These are phyloP conservation scores for Evernia prunastri DNA, from an alignment of 495 filamentous ascomycete species.

Conservation along the genomic window DNA sequence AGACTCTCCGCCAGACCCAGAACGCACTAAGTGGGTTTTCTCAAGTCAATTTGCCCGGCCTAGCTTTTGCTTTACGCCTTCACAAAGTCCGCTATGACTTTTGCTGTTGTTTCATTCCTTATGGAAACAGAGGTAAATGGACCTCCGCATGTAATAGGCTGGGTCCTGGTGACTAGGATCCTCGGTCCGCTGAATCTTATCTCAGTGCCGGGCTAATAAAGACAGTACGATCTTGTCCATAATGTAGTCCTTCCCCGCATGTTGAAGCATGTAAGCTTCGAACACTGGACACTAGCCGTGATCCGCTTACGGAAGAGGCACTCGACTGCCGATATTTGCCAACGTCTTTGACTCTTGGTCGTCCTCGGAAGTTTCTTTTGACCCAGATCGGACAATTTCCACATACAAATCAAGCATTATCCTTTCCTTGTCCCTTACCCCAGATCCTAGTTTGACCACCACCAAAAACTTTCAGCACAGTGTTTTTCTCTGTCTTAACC, in stretches of 20 bases:
- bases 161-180: background rate
- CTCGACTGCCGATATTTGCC: slow-evolving; percentile 6
- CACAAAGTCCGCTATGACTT: background rate
- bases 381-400: background rate
- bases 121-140: background rate
- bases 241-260: background rate
- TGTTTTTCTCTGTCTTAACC: background rate
- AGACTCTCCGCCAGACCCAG: background rate
- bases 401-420: background rate
- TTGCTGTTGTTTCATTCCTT: background rate
- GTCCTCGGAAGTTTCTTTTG: background rate
- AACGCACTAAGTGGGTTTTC: background rate
- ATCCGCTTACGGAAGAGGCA: background rate
- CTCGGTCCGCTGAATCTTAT: background rate
- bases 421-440: background rate
- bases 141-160: slow-evolving; percentile 9
- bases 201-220: background rate
- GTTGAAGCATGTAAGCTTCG: background rate
- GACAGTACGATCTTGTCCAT: too few species aligned
- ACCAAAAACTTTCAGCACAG: too few species aligned
- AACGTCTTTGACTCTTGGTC: too few species aligned
- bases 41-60: background rate
- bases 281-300: background rate
- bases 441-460: background rate
- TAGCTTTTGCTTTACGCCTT: background rate